Evolutionary conservation across 305 asterid genomes (phyloP).

Genomic region (Rubia occidens): DNA sequence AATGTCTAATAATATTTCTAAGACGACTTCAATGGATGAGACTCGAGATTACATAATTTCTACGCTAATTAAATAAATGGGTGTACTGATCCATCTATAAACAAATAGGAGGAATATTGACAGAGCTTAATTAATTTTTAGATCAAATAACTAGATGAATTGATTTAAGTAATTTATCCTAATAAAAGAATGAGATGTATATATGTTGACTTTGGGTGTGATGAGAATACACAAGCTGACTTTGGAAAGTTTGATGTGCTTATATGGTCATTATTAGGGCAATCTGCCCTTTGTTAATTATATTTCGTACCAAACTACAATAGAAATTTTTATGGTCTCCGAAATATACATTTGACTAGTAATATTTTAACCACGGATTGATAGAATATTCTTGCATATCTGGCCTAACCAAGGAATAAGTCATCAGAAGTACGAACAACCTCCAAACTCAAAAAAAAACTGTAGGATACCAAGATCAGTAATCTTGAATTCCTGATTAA

Average conservation of each 20-base stretch:
- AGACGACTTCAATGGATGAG: neutral
- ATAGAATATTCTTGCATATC: too few species aligned
- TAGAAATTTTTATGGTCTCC: too few species aligned
- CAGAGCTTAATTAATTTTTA: neutral
- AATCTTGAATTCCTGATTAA: too few species aligned
- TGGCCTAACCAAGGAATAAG: too few species aligned
- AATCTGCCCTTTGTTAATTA: too few species aligned
- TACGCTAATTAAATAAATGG: neutral
- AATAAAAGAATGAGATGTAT: neutral
- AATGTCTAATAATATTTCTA: neutral
- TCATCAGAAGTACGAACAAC: too few species aligned
- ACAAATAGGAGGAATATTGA: neutral
- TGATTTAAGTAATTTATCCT: neutral
- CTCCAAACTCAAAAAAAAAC: too few species aligned
- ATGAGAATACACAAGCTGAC: neutral
- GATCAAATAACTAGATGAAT: neutral
- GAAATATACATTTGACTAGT: too few species aligned
- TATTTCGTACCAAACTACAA: too few species aligned
- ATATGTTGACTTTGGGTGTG: neutral
- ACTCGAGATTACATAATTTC: neutral
- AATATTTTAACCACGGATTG: too few species aligned
- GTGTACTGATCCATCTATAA: neutral
- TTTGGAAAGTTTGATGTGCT: neutral
- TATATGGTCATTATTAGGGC: too few species aligned
- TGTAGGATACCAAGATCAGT: too few species aligned